A percentile compares a stretch with the other conserved stretches of the same genome.
Conservation (phyloP, 1,139 yeast species). For the Yamadazyma songkhlaensis region DNA sequence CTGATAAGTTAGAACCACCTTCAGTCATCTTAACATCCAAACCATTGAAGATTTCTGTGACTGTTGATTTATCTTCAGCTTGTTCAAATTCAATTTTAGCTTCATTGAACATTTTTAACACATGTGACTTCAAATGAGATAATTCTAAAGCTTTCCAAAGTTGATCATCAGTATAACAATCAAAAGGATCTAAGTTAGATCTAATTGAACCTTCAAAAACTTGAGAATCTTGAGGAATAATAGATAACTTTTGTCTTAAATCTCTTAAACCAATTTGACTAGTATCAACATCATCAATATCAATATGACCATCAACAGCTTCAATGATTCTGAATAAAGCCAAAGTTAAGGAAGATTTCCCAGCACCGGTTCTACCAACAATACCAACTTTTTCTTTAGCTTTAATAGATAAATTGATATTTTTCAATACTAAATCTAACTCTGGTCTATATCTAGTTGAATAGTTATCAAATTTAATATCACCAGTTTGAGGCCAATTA, state of each 20-base stretch:
- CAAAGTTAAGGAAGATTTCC: conserved; percentile 86
- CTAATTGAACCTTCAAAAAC: conserved; percentile 90
- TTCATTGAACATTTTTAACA: conserved; percentile 53
- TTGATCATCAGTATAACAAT: conserved; percentile 64
- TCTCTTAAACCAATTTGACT: conserved; percentile 75
- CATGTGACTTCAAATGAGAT: conserved; percentile 79
- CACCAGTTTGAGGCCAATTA: conserved; percentile 80
- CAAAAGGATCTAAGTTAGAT: conserved; percentile 85
- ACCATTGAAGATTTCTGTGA: conserved; percentile 19
- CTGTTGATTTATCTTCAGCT: conserved; percentile 12
- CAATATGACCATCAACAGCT: conserved; percentile 64
- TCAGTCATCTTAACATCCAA: conserved; percentile 67
- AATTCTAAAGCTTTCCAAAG: conserved; percentile 85
- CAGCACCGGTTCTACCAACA: conserved; percentile 97
- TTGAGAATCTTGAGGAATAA: conserved; percentile 97
- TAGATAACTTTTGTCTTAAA: conserved; percentile 79
- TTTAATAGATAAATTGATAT: conserved; percentile 63
- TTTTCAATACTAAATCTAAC: conserved; percentile 73
- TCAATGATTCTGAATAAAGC: conserved; percentile 91
- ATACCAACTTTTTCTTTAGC: conserved; percentile 89
- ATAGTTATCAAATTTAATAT: conserved; percentile 67
- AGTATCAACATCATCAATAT: conserved; percentile 71
- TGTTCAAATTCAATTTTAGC: conserved; percentile 24
- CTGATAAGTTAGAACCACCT: conserved; percentile 85
- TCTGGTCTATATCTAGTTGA: conserved; percentile 86